Conservation (phyloP, 495 filamentous ascomycete genomes). For the Xylaria intraflava region DNA sequence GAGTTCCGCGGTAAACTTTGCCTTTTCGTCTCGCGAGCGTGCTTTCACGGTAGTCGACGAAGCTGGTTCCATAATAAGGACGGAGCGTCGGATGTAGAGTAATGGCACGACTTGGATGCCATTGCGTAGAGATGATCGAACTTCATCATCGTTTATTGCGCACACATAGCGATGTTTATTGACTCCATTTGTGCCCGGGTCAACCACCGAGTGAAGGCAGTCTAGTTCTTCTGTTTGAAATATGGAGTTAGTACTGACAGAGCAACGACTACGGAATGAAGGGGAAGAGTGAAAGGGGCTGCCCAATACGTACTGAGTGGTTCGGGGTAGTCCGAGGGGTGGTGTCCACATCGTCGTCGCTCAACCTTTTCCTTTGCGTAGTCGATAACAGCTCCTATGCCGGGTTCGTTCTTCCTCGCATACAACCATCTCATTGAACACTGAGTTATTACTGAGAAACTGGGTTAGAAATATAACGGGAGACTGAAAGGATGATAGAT, state of each 20-base stretch:
- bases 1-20: conserved; percentile 69
- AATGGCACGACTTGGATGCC: conserved; percentile 63
- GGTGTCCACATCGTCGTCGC: conserved; percentile 82
- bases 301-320: conserved; percentile 43
- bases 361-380: conserved; percentile 64
- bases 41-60: conserved; percentile 54
- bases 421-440: conserved; percentile 67
- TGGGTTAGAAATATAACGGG: conserved; percentile 5
- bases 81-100: conserved; percentile 73
- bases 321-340: conserved; percentile 60
- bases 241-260: not conserved
- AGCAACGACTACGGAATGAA: not conserved
- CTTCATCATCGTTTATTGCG: conserved; percentile 61
- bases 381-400: conserved; percentile 54
- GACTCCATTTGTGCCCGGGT: conserved; percentile 57
- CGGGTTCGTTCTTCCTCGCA: conserved; percentile 45
- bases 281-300: not conserved
- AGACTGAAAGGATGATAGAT: not conserved
- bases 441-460: conserved; percentile 37
- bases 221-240: conserved; percentile 47
- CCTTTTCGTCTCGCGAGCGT: conserved; percentile 61
- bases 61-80: conserved; percentile 81
- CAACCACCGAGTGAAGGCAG: conserved; percentile 73
- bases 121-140: conserved; percentile 47
- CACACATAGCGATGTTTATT: conserved; percentile 93